These are phyloP conservation scores for Cyberlindnera amylophila DNA, from an alignment of 805 yeast genomes.

Conservation along the genomic window DNA sequence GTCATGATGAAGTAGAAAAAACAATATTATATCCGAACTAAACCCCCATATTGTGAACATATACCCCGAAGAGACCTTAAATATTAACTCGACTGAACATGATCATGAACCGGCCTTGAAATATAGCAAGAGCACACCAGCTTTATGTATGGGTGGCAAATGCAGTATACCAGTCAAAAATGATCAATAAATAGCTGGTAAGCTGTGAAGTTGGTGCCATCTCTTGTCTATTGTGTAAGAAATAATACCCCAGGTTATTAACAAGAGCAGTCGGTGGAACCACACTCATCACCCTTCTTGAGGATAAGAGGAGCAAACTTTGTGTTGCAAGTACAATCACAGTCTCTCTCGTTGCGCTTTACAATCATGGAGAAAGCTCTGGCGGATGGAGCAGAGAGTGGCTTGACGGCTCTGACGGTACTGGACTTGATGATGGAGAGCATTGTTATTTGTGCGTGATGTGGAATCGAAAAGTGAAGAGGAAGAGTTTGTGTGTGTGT, in stretches of 20 bases:
- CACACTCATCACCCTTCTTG: conserved; percentile 25
- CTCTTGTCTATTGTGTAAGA: too few relatives aligned
- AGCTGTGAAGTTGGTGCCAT: too few relatives aligned
- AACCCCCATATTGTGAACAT: too few relatives aligned
- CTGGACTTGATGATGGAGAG: conserved; percentile 17
- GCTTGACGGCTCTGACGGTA: conserved; percentile 15
- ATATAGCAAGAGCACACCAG: too few relatives aligned
- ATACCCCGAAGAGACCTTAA: neutral
- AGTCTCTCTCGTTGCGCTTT: conserved; percentile 23
- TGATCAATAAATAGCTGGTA: too few relatives aligned
- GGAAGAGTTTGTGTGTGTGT: neutral
- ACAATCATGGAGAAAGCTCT: conserved; percentile 8
- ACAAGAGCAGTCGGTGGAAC: conserved; percentile 29
- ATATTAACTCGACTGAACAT: neutral
- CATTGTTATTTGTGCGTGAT: conserved; percentile 12
- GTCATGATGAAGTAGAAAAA: neutral
- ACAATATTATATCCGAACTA: neutral
- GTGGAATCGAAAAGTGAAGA: neutral
- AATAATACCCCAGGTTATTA: too few relatives aligned
- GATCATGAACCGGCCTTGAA: neutral
- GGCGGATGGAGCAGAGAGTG: conserved; percentile 7
- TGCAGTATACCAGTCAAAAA: too few relatives aligned
- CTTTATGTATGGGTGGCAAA: too few relatives aligned
- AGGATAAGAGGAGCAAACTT: conserved; percentile 5
- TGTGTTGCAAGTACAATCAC: conserved; percentile 28